Evolutionary conservation across 306 rosid genomes (phyloP), one percentile per base, ranked within the genome.

Genomic region (Malus sieversii): DNA sequence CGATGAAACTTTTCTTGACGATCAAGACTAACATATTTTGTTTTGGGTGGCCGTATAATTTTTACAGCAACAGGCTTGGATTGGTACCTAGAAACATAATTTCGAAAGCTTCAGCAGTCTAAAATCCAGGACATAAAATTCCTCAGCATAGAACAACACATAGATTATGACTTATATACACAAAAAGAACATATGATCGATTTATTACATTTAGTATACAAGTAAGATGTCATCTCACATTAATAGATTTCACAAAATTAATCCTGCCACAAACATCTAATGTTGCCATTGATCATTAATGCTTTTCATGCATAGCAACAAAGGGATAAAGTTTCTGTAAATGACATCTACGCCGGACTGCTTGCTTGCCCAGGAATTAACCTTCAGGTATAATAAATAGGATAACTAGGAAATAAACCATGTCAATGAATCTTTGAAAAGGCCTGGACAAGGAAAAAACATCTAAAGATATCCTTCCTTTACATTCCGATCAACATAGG

Each of bases 1-100:
- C 86, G 81, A 73, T 86, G 88, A 70, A 88, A 88, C 44, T 51
- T 86, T n/a, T 76, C 87, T 81, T 80, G 84, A 13, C 70, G 55
- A 44, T 82, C 85, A 18, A 71, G 33, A 55, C 82, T 72, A 57
- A 78, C 83, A 6, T 78, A 60, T 10, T 77, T 52, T 55, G 84
- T 73, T 74, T 15, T 79, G 32, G 30, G 35, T 14, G 88, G 86
- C 57, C 48, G 80, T 35, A 88, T 40, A 58, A 79, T 30, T 81
- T 90, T 90, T 18, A 88, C 63, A 14, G 91, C 88, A 19, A 88
- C 88, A n/a, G 78, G 87, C 29, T 25, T 76, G 16, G 51, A 29
- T 23, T 83, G 64, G 71, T 83, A 90, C 90, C 96, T 90, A 40
- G 48, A 78, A 51, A 68, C 66, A 78, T 32, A 68, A 45, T 33